Conservation (phyloP, 352 stramenopile genomes). For the Pythium monospermum region DNA sequence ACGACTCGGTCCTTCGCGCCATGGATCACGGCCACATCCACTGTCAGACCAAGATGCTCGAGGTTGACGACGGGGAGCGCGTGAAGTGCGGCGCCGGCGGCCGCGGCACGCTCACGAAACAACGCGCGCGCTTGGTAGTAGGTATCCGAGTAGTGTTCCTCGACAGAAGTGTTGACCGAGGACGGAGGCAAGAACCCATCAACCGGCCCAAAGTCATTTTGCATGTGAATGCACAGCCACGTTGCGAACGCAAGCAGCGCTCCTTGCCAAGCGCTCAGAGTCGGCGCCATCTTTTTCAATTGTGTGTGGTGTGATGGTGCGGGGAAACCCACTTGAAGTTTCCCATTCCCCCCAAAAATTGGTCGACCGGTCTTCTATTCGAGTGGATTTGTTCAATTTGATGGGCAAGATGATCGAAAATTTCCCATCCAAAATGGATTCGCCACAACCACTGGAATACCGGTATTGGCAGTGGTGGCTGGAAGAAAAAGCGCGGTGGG, state of each 20-base stretch:
- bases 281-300: too few relatives aligned
- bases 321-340: too few relatives aligned
- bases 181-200: constrained; percentile 31
- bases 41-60: constrained; percentile 42
- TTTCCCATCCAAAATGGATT: too few relatives aligned
- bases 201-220: constrained; percentile 45
- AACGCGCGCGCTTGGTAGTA: constrained; percentile 64
- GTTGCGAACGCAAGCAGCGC: constrained; percentile 16
- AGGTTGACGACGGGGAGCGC: constrained; percentile 39
- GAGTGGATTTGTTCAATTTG: neutral
- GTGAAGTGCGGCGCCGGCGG: constrained; percentile 36
- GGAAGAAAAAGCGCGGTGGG: too few relatives aligned
- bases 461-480: too few relatives aligned
- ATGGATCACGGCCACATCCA: constrained; percentile 62
- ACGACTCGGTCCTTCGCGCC: constrained; percentile 45
- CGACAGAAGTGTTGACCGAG: constrained; percentile 24
- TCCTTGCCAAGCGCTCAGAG: neutral
- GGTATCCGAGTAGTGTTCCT: constrained; percentile 46
- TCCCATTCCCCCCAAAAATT: too few relatives aligned
- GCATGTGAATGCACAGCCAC: constrained; percentile 32
- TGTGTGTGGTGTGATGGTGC: neutral
- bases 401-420: neutral
- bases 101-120: constrained; percentile 39
- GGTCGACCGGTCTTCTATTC: constrained; percentile 1
- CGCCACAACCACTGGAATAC: too few relatives aligned